phyloP scores from a whole-genome alignment of 768 basidiomycete genomes.

The Panaeolus papilionaceus region DNA sequence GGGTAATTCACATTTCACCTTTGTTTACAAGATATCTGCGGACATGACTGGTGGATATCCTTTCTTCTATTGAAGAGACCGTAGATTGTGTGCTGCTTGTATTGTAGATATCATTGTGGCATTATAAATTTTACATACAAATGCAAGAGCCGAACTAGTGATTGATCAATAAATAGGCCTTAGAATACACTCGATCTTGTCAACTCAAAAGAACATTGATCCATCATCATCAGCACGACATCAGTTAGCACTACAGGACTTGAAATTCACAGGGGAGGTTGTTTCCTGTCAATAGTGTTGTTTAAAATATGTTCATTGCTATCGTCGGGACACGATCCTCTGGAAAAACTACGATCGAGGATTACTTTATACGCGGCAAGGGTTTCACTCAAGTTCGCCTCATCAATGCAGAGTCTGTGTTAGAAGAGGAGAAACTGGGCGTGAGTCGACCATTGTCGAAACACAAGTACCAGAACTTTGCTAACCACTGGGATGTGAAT shows the following conservation, averaged over 20 bases:
- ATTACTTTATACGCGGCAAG: constrained; percentile 63
- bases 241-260: neutral
- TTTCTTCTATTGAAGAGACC: too few relatives aligned
- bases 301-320: constrained; percentile 63
- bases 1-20: too few relatives aligned
- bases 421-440: neutral
- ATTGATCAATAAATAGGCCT: too few relatives aligned
- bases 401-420: constrained; percentile 26
- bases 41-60: too few relatives aligned
- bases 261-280: neutral
- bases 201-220: too few relatives aligned
- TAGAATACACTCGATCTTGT: too few relatives aligned
- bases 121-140: neutral
- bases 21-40: too few relatives aligned
- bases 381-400: constrained; percentile 62
- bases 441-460: constrained; percentile 13
- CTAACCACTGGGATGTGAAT: neutral
- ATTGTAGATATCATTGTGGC: too few relatives aligned
- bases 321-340: constrained; percentile 68
- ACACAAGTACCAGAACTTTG: constrained; percentile 18
- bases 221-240: too few relatives aligned
- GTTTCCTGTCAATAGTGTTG: neutral
- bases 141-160: neutral
- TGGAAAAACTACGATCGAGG: constrained; percentile 64
- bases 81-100: too few relatives aligned